Percentiles rank a stretch among this genome's conserved stretches.
These are phyloP conservation scores for sunflower (Helianthus annuus) DNA, from an alignment of 129 eudicot species.

Conservation along the genomic window HanXRQr2.0-SUNRISE NC_035440.2:5246343-5246842, in stretches of 20 bases:
- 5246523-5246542: constrained; percentile 64
- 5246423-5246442: constrained; percentile 77
- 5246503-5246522: constrained; percentile 58
- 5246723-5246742: constrained; percentile 75
- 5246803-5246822: constrained; percentile 40
- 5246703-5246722: constrained; percentile 80
- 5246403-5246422: constrained; percentile 40
- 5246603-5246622: constrained; percentile 83
- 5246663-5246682: constrained; percentile 92
- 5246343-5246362: constrained; percentile 7
- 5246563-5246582: constrained; percentile 79
- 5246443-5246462: constrained; percentile 87
- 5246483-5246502: constrained; percentile 75
- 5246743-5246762: constrained; percentile 62
- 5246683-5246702: constrained; percentile 73
- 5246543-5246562: constrained; percentile 76
- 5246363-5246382: constrained; percentile 34
- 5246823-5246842: constrained; percentile 80
- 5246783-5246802: constrained; percentile 79
- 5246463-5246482: constrained; percentile 86
- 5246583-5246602: constrained; percentile 64
- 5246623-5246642: constrained; percentile 70
- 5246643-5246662: constrained; percentile 57
- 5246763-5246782: constrained; percentile 57
- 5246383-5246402: constrained; percentile 10